A percentile compares a stretch with the other conserved stretches of the same genome.
Evolutionary conservation across 1,139 yeast species (phyloP).

Genomic region (Yamadazyma siamensis): DNA sequence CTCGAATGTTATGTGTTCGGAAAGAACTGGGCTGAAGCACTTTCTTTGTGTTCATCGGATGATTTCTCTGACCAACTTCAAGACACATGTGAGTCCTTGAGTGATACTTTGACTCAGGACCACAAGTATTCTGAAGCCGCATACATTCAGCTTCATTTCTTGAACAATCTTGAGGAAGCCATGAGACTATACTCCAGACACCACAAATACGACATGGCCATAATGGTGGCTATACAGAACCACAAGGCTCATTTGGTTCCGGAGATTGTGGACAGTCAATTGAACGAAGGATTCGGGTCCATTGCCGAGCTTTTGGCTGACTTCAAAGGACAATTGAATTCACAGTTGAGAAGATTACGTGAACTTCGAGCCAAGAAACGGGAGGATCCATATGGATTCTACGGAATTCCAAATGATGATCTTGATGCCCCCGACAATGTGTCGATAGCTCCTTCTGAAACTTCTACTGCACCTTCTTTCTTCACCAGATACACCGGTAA

Average conservation of each 20-base stretch:
- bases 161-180: slow-evolving; percentile 61
- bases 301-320: slow-evolving; percentile 89
- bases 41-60: slow-evolving; percentile 50
- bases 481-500: slow-evolving; percentile 95
- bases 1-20: slow-evolving; percentile 65
- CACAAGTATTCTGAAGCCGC: slow-evolving; percentile 87
- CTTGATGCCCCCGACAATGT: slow-evolving; percentile 87
- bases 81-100: slow-evolving; percentile 56
- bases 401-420: slow-evolving; percentile 56
- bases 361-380: slow-evolving; percentile 81
- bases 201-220: slow-evolving; percentile 72
- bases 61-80: slow-evolving; percentile 32
- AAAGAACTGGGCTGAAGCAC: slow-evolving; percentile 83
- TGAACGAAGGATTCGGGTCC: slow-evolving; percentile 84
- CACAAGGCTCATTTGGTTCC: slow-evolving; percentile 46
- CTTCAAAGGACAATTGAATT: slow-evolving; percentile 77
- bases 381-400: slow-evolving; percentile 82
- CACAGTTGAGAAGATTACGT: slow-evolving; percentile 80
- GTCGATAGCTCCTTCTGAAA: slow-evolving; percentile 91
- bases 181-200: slow-evolving; percentile 70
- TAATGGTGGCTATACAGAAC: slow-evolving; percentile 54
- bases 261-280: slow-evolving; percentile 62
- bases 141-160: slow-evolving; percentile 60
- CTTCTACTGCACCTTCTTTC: slow-evolving; percentile 88
- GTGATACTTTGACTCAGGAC: slow-evolving; percentile 58